Base-by-base conservation (phyloP, 2,329 filamentous ascomycete species). In the Colletotrichum lentis region DNA sequence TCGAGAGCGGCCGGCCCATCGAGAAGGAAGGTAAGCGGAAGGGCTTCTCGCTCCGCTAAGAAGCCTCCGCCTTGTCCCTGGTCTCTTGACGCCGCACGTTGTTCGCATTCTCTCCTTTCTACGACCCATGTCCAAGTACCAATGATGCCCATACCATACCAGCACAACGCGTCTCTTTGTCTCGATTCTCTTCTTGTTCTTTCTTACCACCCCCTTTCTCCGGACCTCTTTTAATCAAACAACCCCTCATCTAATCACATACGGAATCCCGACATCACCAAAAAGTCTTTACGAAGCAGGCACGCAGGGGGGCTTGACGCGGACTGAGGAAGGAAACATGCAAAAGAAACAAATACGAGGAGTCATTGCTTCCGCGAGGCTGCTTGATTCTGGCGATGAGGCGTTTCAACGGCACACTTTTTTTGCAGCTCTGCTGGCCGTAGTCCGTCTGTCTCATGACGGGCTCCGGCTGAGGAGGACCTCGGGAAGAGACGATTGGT, bases 1-100 rank as follows among this genome's bases (percentile, higher is more conserved):
- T 99, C 84, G 96, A 99, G 83, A 97, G 91, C 79, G 96, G 96
- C 77, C 88, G 96, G 80, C 96, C 96, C 72, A 84, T 98, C 83
- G 96, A 98, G 85, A 94, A 98, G 85, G 95, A 98, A 86, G 91
- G 91, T 83, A 97, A 97, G 91, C 92, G 94, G 84, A 98, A 98
- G 92, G 95, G 95, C 69, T 99, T 99, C 88, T 99, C 96, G 73
- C 92, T 99, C 80, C 94, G 96, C 83, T 97, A 95, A 89, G 73
- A 73, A 18, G 41, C 39, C 57, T 41, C 41, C 44, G n/a, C 22
- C 46, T 46, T 20, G 22, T n/a, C 52, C 35, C 22, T 69, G 67
- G 59, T 64, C 31, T 69, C 60, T 54, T 52, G 60, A 66, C 22
- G 54, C 55, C 57, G 37, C 50, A 43, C 69, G 20, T 56, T 57